These are phyloP conservation scores for Casaregolazyma suthepensis DNA, from an alignment of 1,139 yeast species.

Conservation along the genomic window DNA sequence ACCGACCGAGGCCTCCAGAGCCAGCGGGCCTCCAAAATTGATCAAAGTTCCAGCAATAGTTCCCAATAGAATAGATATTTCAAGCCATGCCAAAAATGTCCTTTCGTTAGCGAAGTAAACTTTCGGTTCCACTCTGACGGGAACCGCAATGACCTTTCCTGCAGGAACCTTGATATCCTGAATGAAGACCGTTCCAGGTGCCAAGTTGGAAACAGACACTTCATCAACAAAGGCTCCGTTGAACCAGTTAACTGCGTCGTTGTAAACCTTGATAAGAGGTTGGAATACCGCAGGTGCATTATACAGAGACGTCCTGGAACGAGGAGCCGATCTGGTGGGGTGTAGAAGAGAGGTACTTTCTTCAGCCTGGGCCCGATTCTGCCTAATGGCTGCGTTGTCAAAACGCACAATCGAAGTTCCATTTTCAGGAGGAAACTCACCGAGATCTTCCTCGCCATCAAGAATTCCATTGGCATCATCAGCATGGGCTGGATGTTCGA, in stretches of 20 bases:
- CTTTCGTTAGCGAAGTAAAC: slow-evolving; percentile 98
- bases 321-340: background rate
- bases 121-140: slow-evolving; percentile 97
- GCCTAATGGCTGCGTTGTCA: slow-evolving; percentile 23
- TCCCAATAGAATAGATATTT: slow-evolving; percentile 90
- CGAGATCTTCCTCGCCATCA: slow-evolving; percentile 24
- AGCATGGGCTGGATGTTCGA: slow-evolving; percentile 46
- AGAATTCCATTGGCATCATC: slow-evolving; percentile 39
- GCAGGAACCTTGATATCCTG: slow-evolving; percentile 47
- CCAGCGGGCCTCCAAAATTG: slow-evolving; percentile 77
- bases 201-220: slow-evolving; percentile 66
- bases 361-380: slow-evolving; percentile 17
- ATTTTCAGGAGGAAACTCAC: slow-evolving; percentile 14
- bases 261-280: slow-evolving; percentile 13
- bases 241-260: slow-evolving; percentile 21
- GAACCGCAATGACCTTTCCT: slow-evolving; percentile 88
- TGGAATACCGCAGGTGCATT: slow-evolving; percentile 8
- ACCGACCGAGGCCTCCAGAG: slow-evolving; percentile 82
- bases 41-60: slow-evolving; percentile 91
- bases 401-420: slow-evolving; percentile 19
- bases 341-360: slow-evolving; percentile 28
- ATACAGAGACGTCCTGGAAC: slow-evolving; percentile 5
- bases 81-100: slow-evolving; percentile 94
- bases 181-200: slow-evolving; percentile 76
- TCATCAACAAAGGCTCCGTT: slow-evolving; percentile 24